Conservation (phyloP, 345 rosid species). For the Corchorus olitorius region DNA sequence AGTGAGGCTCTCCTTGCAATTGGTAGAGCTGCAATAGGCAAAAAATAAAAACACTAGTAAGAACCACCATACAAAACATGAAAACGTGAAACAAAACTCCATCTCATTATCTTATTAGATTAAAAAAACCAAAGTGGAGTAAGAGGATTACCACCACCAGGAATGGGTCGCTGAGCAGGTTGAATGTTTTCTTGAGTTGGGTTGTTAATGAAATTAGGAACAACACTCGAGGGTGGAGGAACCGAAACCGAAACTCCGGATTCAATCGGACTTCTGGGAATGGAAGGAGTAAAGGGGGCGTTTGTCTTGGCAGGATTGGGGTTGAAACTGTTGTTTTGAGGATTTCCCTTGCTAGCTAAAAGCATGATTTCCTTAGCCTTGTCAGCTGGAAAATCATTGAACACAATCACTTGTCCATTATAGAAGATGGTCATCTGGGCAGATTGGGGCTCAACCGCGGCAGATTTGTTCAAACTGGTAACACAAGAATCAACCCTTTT, state of each 20-base stretch:
- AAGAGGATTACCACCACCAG: slow-evolving; percentile 54
- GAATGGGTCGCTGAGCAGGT: slow-evolving; percentile 39
- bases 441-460: slow-evolving; percentile 35
- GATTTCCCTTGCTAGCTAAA: slow-evolving; percentile 57
- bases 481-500: slow-evolving; percentile 32
- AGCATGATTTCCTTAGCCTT: slow-evolving; percentile 79
- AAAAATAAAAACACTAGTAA: background rate
- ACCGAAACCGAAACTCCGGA: slow-evolving; percentile 22
- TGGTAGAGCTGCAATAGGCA: slow-evolving; percentile 66
- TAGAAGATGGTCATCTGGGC: slow-evolving; percentile 88
- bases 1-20: slow-evolving; percentile 94
- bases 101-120: background rate
- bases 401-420: slow-evolving; percentile 72
- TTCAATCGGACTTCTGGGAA: slow-evolving; percentile 33
- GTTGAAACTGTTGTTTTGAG: slow-evolving; percentile 35
- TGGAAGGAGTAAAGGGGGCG: slow-evolving; percentile 22
- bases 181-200: slow-evolving; percentile 42
- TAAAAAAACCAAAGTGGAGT: background rate
- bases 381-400: slow-evolving; percentile 71
- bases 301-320: slow-evolving; percentile 21
- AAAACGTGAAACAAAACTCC: background rate
- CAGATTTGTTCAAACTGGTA: slow-evolving; percentile 9
- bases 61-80: background rate
- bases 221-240: slow-evolving; percentile 27
- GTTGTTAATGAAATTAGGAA: slow-evolving; percentile 37